Evolutionary conservation across 1,284 basidiomycete species (phyloP).

Genomic region (Leccinum cinnamomeum): DNA sequence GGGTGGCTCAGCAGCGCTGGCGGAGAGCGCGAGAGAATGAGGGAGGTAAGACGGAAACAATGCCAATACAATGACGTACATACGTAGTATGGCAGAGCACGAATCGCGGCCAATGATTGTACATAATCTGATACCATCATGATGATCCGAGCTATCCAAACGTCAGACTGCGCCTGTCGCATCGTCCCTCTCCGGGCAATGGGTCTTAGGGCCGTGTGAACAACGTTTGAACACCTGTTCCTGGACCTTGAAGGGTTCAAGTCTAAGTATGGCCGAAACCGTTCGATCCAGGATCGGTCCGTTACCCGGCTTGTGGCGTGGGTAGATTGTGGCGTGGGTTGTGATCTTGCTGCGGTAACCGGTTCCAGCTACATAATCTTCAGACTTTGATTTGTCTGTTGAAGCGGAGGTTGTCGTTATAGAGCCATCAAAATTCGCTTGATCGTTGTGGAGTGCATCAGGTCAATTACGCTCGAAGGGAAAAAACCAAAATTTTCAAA

Average conservation of each 20-base stretch:
- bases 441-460: conserved; percentile 51
- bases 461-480: background rate
- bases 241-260: too few species aligned
- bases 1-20: background rate
- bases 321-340: too few species aligned
- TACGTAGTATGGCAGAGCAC: background rate
- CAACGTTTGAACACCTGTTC: background rate
- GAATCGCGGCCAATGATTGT: background rate
- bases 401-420: conserved; percentile 46
- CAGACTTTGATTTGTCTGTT: too few species aligned
- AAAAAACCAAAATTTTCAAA: background rate
- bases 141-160: too few species aligned
- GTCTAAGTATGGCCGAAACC: too few species aligned
- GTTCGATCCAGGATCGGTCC: too few species aligned
- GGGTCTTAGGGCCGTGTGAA: background rate
- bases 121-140: background rate
- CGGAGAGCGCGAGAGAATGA: background rate
- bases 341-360: too few species aligned
- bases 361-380: too few species aligned
- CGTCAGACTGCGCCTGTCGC: background rate
- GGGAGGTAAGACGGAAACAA: background rate
- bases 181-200: background rate
- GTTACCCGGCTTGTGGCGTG: too few species aligned
- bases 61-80: background rate
- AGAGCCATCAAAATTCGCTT: conserved; percentile 66